Conservation (phyloP, 441 rosid genomes). For the Jatropha multifida region DNA sequence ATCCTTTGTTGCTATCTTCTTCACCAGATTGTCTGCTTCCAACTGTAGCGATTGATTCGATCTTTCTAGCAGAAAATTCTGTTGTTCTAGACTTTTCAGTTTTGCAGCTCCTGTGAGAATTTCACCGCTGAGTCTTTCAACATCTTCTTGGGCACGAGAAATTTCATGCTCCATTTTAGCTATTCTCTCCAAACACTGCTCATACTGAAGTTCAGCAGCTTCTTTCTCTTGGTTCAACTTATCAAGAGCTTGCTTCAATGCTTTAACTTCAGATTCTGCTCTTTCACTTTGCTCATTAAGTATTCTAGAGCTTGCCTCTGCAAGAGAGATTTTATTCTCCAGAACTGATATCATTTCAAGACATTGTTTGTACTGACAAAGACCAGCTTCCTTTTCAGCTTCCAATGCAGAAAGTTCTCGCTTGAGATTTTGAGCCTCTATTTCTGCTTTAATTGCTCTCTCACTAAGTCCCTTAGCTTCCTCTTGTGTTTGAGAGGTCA, state of each 20-base stretch:
- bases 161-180: conserved; percentile 65
- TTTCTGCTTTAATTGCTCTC: conserved; percentile 61
- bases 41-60: conserved; percentile 62
- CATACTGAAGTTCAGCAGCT: conserved; percentile 53
- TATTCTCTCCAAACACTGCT: conserved; percentile 62
- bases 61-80: conserved; percentile 48
- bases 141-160: conserved; percentile 57
- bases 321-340: conserved; percentile 54
- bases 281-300: conserved; percentile 51
- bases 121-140: conserved; percentile 57
- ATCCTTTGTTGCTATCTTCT: conserved; percentile 68
- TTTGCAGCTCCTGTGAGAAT: conserved; percentile 55
- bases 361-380: conserved; percentile 69
- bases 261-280: conserved; percentile 64
- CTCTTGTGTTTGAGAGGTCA: conserved; percentile 45
- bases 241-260: conserved; percentile 55
- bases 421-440: conserved; percentile 65
- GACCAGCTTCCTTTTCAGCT: conserved; percentile 69
- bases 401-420: conserved; percentile 52
- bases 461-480: conserved; percentile 60
- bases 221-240: conserved; percentile 66
- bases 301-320: conserved; percentile 52
- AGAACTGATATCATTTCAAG: conserved; percentile 62
- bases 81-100: conserved; percentile 66
- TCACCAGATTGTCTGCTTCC: conserved; percentile 60